Base-by-base conservation (phyloP, 345 rosid species). In the Salix caprea region DNA sequence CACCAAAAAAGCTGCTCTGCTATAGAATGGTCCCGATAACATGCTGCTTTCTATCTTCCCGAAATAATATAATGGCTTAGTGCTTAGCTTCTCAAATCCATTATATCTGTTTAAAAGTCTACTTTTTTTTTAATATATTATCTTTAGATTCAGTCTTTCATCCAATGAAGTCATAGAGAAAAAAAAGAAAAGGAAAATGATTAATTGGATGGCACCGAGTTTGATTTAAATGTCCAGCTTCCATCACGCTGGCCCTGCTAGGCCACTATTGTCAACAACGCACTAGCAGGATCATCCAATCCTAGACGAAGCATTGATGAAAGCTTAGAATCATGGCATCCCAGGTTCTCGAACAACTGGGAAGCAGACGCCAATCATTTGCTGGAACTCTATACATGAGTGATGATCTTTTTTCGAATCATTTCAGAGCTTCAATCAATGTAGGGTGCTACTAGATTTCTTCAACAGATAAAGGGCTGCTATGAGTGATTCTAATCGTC, bases 181-280 rank as follows among this genome's bases (percentile, higher is more conserved):
- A 5, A 16, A 65, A 54, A 42, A 21, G 7, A 42, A 62, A 39
- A 61, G 39, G 23, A 77, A 69, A 52, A 75, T 28, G 76, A 72
- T n/a, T n/a, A n/a, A n/a, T 69, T 5, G 78, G 83, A 69, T 71
- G 71, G 69, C 58, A 74, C 44, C 52, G 40, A 56, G 50, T 19
- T 52, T 24, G 89, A 80, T 72, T 68, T 72, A 69, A 85, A 82
- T 72, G 28, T 32, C 76, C 80, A 77, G 61, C 65, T 54, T 58
- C 23, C 76, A 8, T 10, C 7, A 21, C 7, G 37, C 44, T 66
- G 71, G 71, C 74, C 83, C 74, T 66, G 52, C 60, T 21, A 50
- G n/a, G 39, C 74, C 80, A 72, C 71, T 68, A 21, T 36, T 67
- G 37, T 78, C 50, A 39, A 72, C 39, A 32, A 2, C 26, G 68